phyloP scores from a whole-genome alignment of 495 filamentous ascomycete species.

The Halenospora varia region DNA sequence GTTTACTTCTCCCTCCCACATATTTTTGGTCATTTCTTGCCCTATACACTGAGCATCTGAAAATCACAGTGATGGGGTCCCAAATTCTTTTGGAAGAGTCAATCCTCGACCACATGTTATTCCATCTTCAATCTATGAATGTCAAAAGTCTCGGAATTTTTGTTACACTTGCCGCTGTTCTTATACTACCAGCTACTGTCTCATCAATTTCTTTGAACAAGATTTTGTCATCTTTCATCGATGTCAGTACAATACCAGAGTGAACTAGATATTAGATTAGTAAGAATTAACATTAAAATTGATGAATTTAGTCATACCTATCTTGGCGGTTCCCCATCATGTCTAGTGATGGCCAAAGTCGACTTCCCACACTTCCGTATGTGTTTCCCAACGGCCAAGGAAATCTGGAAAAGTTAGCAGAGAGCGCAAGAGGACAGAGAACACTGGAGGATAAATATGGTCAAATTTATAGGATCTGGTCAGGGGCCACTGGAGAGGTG shows the following conservation, averaged over 20 bases:
- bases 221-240: not conserved
- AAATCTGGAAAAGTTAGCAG: not conserved
- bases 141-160: not conserved
- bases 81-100: not conserved
- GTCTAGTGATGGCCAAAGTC: not conserved
- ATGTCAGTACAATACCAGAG: too few relatives aligned
- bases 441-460: not conserved
- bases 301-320: not conserved
- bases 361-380: not conserved
- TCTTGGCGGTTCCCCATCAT: not conserved
- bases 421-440: not conserved
- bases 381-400: not conserved
- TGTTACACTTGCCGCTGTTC: not conserved
- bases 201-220: not conserved
- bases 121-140: not conserved
- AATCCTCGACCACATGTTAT: not conserved
- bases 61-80: not conserved
- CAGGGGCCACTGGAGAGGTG: not conserved
- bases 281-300: too few relatives aligned
- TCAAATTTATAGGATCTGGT: not conserved
- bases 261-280: too few relatives aligned
- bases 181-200: not conserved
- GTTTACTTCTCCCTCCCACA: too few relatives aligned
- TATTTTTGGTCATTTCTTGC: too few relatives aligned
- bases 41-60: too few relatives aligned